These are phyloP conservation scores for Silybum marianum DNA, from an alignment of 129 eudicot genomes.

Conservation along the genomic window DNA sequence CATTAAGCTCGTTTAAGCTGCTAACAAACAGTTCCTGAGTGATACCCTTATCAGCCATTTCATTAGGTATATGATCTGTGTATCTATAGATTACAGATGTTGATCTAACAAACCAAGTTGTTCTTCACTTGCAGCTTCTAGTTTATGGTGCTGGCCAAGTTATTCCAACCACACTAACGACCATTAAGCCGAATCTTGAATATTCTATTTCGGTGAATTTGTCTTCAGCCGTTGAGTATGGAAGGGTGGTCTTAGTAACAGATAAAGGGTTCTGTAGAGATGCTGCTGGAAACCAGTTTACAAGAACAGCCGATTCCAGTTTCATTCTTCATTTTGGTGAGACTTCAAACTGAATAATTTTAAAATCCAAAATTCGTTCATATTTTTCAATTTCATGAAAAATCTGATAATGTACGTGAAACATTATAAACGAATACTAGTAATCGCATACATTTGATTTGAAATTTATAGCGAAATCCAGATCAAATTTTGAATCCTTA, in stretches of 20 bases:
- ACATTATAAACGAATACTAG: background rate
- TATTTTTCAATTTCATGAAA: conserved; percentile 1
- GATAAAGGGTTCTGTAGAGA: conserved; percentile 78
- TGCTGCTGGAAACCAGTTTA: conserved; percentile 76
- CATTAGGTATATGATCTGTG: conserved; percentile 5
- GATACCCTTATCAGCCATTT: background rate
- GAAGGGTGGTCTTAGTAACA: conserved; percentile 74
- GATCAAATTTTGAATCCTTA: background rate
- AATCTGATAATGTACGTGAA: background rate
- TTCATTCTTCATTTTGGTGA: conserved; percentile 71
- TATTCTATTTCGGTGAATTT: conserved; percentile 59
- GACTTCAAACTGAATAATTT: conserved; percentile 21
- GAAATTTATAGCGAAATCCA: background rate
- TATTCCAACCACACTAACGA: conserved; percentile 58
- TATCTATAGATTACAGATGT: conserved; percentile 2
- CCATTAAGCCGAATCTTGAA: conserved; percentile 60
- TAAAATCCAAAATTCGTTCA: background rate
- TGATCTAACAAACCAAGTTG: background rate
- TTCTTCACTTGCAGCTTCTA: conserved; percentile 62
- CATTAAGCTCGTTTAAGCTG: too few species aligned
- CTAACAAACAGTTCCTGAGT: too few species aligned
- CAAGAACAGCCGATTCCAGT: conserved; percentile 57
- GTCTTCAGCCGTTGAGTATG: conserved; percentile 54
- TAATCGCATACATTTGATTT: conserved; percentile 1
- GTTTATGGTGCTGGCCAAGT: conserved; percentile 86